Base-by-base conservation (phyloP, 169 alveolate genomes). In the Eimeria praecox region DNA sequence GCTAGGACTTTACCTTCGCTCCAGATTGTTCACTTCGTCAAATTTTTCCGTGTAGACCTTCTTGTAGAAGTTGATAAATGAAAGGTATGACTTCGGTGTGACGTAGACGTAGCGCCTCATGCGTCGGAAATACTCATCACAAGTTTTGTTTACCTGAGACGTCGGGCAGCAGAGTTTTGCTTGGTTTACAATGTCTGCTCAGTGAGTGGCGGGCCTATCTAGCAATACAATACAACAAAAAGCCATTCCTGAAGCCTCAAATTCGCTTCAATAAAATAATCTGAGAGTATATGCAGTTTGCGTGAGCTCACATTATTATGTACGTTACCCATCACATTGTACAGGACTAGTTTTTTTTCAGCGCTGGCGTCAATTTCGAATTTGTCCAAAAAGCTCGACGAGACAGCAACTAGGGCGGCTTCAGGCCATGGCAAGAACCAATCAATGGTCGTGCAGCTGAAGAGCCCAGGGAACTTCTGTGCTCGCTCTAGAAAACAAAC, bases 341-440 rank as follows among this genome's bases (percentile, higher is more conserved):
- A 98, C 62, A 98, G 97, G 88, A 97, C 97, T 83, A 78, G 73
- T 92, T 98, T 97, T 75, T 97, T 97, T 91, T 98, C 98, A 46
- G 97, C 90, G 59, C 98, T 96, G 54, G 98, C 97, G 95, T 98
- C 98, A 62, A 98, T 95, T 94, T 96, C 97, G 97, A 98, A 97
- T 94, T 96, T 95, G 95, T 98, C 86, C 95, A 98, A 93, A 98
- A 98, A 98, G 83, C 99, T 98, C 87, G 98, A 97, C 91, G 99
- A 97, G 82, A 99, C 99, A 42, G 98, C 98, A 35, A 99, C 99
- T 54, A 98, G 98, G 46, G 99, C 99, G 87, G 98, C 99, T 97
- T 98, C 99, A 54, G 99, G 99, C 99, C 99, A 99, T 54, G 99
- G 99, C 96, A 99, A 97, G 97, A 98, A 98, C 99, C 99, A 99